Base-by-base conservation (phyloP, 495 filamentous ascomycete genomes). In the Sordaria brevicollis region DNA sequence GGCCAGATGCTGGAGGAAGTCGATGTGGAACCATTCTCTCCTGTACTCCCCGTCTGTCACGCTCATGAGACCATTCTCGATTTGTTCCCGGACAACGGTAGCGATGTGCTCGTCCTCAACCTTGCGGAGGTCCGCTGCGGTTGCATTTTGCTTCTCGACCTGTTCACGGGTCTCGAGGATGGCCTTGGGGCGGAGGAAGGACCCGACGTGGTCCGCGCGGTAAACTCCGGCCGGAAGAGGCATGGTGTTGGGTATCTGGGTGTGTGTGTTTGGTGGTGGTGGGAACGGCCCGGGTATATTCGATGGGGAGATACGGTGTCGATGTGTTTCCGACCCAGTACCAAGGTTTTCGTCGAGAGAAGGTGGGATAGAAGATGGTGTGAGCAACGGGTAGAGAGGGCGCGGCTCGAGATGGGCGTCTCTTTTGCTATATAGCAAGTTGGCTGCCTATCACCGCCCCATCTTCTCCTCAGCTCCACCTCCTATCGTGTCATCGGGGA, bases 41-140 rank as follows among this genome's bases (percentile, higher is more conserved):
- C 89, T 84, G 76, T 90, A 92, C 78, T 93, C 91, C 74, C 91
- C 90, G 80, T 92, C 90, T 15, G 89, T 88, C 65, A 91, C 81
- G 49, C 84, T 83, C 67, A 82, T 83, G 76, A 90, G 87, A 66
- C 91, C 90, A 31, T 86, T 83, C 70, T 86, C 80, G 71, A 87
- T 77, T 79, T 92, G 89, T 36, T 81, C 81, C 69, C 85, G 76
- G 35, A 89, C 87, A 31, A 90, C 85, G 3, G 84, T 80, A 67
- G 87, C 83, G 72, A 93, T 87, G 74, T 90, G 86, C 75, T 86
- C 83, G 78, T 92, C 86, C 75, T 93, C 90, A 65, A 89, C 65
- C 74, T 77, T 72, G 68, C 81, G 81, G 19, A 84, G 77, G 67
- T 81, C 78, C 21, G 78, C 79, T 6, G 75, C 77, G 67, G 77